These are phyloP conservation scores for Leishmania arabica DNA, from an alignment of 208 protist species.

Conservation along the genomic window DNA sequence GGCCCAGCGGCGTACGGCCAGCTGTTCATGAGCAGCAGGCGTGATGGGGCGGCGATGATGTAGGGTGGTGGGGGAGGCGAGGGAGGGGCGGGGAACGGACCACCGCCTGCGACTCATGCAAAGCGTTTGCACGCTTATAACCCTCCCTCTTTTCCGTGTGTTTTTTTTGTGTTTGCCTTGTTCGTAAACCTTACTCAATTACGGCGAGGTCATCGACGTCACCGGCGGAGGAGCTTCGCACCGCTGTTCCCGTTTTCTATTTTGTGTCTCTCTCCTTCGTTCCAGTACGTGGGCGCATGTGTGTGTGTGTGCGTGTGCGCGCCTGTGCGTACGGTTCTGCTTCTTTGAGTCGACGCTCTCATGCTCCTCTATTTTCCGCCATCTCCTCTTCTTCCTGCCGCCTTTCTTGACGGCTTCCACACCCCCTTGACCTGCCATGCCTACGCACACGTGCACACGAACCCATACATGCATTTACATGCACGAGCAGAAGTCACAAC, in stretches of 20 bases:
- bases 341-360: neutral
- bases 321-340: neutral
- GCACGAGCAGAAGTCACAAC: neutral
- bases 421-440: neutral
- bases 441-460: constrained; percentile 5
- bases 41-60: neutral
- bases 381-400: neutral
- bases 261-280: neutral
- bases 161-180: neutral
- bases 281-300: too few species aligned
- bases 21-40: neutral
- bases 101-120: neutral
- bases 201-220: neutral
- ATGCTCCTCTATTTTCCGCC: neutral
- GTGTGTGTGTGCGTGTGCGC: neutral
- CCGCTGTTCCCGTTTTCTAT: neutral
- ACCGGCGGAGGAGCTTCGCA: neutral
- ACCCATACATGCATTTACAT: neutral
- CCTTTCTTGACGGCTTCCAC: neutral
- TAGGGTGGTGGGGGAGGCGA: neutral
- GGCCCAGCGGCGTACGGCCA: neutral
- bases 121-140: neutral
- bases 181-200: neutral
- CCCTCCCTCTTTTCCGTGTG: neutral
- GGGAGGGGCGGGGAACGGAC: neutral